Percentiles rank a stretch among this genome's conserved stretches.
Evolutionary conservation across 371 early-diverging fungal species (phyloP).

Genomic region (Mucor lusitanicus): DNA sequence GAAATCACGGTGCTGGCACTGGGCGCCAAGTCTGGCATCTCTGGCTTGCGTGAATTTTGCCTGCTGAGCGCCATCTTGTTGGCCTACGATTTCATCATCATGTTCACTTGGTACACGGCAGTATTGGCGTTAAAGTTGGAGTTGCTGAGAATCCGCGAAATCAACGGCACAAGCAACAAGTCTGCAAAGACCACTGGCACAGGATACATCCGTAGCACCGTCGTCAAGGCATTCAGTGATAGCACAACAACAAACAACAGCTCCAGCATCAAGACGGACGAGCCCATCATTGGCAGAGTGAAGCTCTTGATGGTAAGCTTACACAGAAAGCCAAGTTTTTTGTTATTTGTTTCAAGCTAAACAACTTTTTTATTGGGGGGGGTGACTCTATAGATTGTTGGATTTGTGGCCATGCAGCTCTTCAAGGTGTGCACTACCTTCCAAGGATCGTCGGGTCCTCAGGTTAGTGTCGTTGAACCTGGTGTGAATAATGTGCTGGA

Average conservation of each 20-base stretch:
- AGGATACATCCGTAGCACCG: slow-evolving; percentile 46
- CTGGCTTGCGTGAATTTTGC: slow-evolving; percentile 83
- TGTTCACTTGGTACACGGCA: slow-evolving; percentile 88
- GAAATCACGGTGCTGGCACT: slow-evolving; percentile 80
- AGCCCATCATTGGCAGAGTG: slow-evolving; percentile 55
- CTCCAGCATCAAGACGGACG: slow-evolving; percentile 48
- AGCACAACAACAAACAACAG: slow-evolving; percentile 20
- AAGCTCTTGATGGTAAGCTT: slow-evolving; percentile 55
- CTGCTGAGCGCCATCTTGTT: slow-evolving; percentile 79
- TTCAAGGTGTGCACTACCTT: slow-evolving; percentile 74
- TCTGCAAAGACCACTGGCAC: slow-evolving; percentile 26
- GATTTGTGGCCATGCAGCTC: slow-evolving; percentile 75
- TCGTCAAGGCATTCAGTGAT: slow-evolving; percentile 52
- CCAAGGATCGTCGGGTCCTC: slow-evolving; percentile 37
- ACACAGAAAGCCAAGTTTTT: background rate
- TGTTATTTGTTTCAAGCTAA: background rate
- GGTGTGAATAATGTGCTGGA: slow-evolving; percentile 46
- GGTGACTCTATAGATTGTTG: slow-evolving; percentile 55
- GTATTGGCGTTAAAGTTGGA: slow-evolving; percentile 89
- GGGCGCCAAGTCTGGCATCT: slow-evolving; percentile 79
- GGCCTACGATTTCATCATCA: slow-evolving; percentile 78
- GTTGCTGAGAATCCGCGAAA: slow-evolving; percentile 39
- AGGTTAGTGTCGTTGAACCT: slow-evolving; percentile 46
- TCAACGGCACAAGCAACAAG: slow-evolving; percentile 18
- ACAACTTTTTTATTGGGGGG: background rate